Evolutionary conservation across 495 filamentous ascomycete genomes (phyloP), one percentile per base, ranked within the genome.

Genomic region (Xylaria sp.): DNA sequence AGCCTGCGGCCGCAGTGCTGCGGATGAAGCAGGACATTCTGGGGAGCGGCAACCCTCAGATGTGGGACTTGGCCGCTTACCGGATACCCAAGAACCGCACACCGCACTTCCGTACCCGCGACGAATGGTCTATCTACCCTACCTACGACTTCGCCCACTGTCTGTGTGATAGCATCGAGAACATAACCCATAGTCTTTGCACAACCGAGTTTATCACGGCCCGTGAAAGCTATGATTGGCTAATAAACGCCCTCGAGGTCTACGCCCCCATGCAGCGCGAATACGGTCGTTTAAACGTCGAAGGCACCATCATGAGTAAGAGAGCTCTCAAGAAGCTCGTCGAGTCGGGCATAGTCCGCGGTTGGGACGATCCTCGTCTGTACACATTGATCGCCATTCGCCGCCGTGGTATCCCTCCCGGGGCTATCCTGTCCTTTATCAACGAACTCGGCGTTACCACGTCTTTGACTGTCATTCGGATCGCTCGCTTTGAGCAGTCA

Each of bases 71-170:
- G 65, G 89, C 91, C 8, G 94, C 94, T 6, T 97, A 95, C 81
- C 85, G 87, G 85, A 89, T 52, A 48, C 15, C 33, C n/a, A 43
- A 17, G n/a, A 21, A 50, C 14, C 31, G 74, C 73, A 84, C 87
- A 73, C 85, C 90, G 35, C 94, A 97, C 75, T 89, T 91, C 77
- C 85, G 91, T 57, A 94, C 94, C 0, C 90, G 89, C 7, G 80
- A 85, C 68, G 87, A 90, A 77, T 97, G 93, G 92, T 88, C 86
- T 74, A 93, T 97, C 57, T 97, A 95, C 95, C 94, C 50, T 0
- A 94, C 94, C 0, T 97, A 97, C 77, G 95, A 97, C 77, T 95
- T 97, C 73, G 92, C 94, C 9, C 93, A 97, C 81, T 92, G 92
- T 71, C 84, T 97, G n/a, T 94, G 91, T 73, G 94, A 57, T 96